A percentile compares a stretch with the other conserved stretches of the same genome.
phyloP scores from a whole-genome alignment of 73 alveolate species.

The Paramecium sexaurelia region DNA sequence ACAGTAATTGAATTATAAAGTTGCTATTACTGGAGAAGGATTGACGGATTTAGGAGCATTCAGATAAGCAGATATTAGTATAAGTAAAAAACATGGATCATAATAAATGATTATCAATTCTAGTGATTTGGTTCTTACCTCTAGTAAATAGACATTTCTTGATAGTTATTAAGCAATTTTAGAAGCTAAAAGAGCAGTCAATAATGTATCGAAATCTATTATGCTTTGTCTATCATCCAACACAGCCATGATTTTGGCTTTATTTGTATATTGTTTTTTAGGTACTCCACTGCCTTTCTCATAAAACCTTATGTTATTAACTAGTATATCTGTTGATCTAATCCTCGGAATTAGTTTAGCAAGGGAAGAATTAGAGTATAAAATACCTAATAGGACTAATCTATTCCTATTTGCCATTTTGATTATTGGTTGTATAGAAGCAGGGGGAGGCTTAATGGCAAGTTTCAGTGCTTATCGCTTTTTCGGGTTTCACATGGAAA shows the following conservation, averaged over 20 bases:
- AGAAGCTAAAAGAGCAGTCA: conserved; percentile 42
- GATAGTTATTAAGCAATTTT: background rate
- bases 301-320: conserved; percentile 20
- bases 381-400: background rate
- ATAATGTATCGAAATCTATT: conserved; percentile 19
- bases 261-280: conserved; percentile 10
- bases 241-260: conserved; percentile 38
- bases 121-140: conserved; percentile 26
- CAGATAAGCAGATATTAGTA: conserved; percentile 6
- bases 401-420: background rate
- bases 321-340: conserved; percentile 28
- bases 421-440: conserved; percentile 40
- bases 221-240: conserved; percentile 48
- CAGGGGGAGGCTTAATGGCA: conserved; percentile 44
- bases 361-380: conserved; percentile 30
- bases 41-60: conserved; percentile 52
- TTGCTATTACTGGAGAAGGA: conserved; percentile 56
- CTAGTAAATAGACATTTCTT: background rate
- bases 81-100: conserved; percentile 35
- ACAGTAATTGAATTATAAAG: background rate
- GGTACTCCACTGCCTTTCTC: conserved; percentile 21
- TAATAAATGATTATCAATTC: conserved; percentile 20
- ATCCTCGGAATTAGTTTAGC: conserved; percentile 30
- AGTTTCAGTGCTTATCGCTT: background rate
- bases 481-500: background rate